Percentiles rank a stretch among this genome's conserved stretches.
Conservation (phyloP, 2,329 filamentous ascomycete species). For the Calycina marina region DNA sequence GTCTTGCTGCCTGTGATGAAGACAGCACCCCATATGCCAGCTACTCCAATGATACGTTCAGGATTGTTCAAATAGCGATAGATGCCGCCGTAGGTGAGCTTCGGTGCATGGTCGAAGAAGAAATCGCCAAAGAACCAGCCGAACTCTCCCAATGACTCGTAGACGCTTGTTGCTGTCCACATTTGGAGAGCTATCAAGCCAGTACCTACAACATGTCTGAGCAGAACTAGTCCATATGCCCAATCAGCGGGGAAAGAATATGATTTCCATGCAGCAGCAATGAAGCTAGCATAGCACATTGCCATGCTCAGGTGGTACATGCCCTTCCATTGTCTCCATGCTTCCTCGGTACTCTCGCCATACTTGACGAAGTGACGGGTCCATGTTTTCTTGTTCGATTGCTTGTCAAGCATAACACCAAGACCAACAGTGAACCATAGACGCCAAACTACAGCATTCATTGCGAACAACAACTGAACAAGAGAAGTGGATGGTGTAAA, state of each 20-base stretch:
- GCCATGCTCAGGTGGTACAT: conserved; percentile 87
- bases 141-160: conserved; percentile 91
- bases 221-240: conserved; percentile 68
- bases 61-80: conserved; percentile 98
- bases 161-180: conserved; percentile 87
- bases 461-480: conserved; percentile 66
- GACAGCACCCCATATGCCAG: conserved; percentile 89
- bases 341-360: conserved; percentile 77
- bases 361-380: conserved; percentile 96
- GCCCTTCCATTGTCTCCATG: conserved; percentile 96
- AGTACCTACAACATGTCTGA: conserved; percentile 75
- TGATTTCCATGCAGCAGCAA: conserved; percentile 92
- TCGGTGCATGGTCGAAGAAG: conserved; percentile 81
- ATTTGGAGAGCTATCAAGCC: conserved; percentile 73
- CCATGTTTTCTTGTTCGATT: conserved; percentile 87
- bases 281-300: conserved; percentile 78
- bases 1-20: conserved; percentile 82
- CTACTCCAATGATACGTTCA: conserved; percentile 82
- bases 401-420: conserved; percentile 67
- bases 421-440: conserved; percentile 86
- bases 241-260: conserved; percentile 75
- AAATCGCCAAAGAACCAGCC: conserved; percentile 99
- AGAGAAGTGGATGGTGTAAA: conserved; percentile 62
- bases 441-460: conserved; percentile 70
- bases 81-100: conserved; percentile 90